Conservation (phyloP, 768 basidiomycete genomes). For the Lepiota subincarnata region DNA sequence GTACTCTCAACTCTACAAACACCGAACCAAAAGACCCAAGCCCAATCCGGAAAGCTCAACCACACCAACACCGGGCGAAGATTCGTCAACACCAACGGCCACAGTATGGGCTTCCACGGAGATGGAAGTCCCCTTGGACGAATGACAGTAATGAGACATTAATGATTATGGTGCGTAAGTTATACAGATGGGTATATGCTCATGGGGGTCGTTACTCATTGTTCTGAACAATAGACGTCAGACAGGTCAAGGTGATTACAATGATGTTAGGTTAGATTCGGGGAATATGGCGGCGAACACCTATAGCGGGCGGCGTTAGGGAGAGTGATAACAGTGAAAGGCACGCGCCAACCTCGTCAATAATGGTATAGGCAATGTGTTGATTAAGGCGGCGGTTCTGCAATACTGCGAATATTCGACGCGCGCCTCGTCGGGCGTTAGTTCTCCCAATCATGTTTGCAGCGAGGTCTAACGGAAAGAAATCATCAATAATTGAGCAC, state of each 20-base stretch:
- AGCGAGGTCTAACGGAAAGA: conserved; percentile 63
- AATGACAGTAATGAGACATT: neutral
- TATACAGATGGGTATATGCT: neutral
- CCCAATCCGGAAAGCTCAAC: conserved; percentile 12
- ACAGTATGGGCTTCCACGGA: neutral
- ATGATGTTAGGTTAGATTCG: conserved; percentile 24
- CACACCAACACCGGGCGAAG: conserved; percentile 6
- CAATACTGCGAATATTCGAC: conserved; percentile 87
- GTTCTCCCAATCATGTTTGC: conserved; percentile 98
- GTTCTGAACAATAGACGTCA: neutral
- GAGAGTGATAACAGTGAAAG: neutral
- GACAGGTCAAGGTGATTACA: neutral
- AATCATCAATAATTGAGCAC: neutral
- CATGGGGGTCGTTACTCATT: neutral
- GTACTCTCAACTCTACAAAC: conserved; percentile 46
- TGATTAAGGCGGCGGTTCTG: conserved; percentile 95
- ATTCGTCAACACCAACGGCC: neutral
- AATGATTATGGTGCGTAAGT: neutral
- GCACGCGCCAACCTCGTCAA: conserved; percentile 71
- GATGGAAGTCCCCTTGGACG: neutral
- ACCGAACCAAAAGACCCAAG: conserved; percentile 35
- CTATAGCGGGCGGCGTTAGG: conserved; percentile 24
- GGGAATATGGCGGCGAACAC: conserved; percentile 61
- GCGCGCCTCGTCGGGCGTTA: conserved; percentile 89
- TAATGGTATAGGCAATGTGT: conserved; percentile 81